Base-by-base conservation (phyloP, 1,284 basidiomycete genomes). In the Puccinia triticina region DNA sequence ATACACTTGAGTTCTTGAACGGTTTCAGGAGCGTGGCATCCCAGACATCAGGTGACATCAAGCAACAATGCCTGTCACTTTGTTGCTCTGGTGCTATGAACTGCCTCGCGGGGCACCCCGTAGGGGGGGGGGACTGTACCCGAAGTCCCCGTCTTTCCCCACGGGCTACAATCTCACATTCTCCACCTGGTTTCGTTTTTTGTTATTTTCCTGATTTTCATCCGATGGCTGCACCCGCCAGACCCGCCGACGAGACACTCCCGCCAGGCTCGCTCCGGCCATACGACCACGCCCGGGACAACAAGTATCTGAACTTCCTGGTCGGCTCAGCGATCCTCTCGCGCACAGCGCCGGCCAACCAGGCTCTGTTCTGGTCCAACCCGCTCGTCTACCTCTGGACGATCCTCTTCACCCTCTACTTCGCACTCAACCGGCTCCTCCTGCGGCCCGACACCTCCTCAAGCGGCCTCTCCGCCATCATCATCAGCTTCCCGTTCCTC, bases 371-470 rank as follows among this genome's bases (percentile, higher is more conserved):
- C 66, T 82, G 81, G 81, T 32, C 48, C 10, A 82, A 74, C 53
- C 79, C 79, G 55, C 37, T 74, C 29, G 32, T 82, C n/a, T 82
- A 82, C 26, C 21, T 82, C 26, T 82, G 79, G 79, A 53, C 72
- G 3, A 75, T 57, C 43, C n/a, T n/a, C 34, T 82, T 66, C 55
- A 82, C 59, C 26, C n/a, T 53, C 23, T 75, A 75, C 71, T 23
- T 55, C 8, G 69, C 79, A 21, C 23, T 81, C 26, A 23, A 61
- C 23, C 69, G 32, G 1, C 37, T 37, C 4, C 34, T 32, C n/a
- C 55, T 23, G 18, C 23, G 40, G 12, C 64, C 12, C 8, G 18
- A 73, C 29, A n/a, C 46, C 21, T 55, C 1, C 16, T 34, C 46
- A 55, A 10, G 2, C 18, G 2, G 23, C 23, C 21, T 57, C 34